A percentile compares a stretch with the other conserved stretches of the same genome.
These are phyloP conservation scores for Rhynchosporium secalis DNA, from an alignment of 2,329 filamentous ascomycete species.

Conservation along the genomic window DNA sequence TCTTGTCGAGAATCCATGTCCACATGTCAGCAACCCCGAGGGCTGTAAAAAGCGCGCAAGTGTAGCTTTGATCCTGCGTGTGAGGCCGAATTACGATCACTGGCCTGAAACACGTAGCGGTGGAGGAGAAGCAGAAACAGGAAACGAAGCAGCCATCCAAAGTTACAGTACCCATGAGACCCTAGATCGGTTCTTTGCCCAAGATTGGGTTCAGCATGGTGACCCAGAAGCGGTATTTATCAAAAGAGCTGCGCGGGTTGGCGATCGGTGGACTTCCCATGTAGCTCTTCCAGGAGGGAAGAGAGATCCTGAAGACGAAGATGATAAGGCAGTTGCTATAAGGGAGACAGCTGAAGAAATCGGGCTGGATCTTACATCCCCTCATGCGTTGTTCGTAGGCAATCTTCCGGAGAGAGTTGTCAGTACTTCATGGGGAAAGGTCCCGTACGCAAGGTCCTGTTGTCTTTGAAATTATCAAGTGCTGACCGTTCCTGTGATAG, in stretches of 20 bases:
- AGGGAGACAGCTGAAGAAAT: slow-evolving; percentile 68
- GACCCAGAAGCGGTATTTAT: slow-evolving; percentile 71
- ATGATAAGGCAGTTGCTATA: slow-evolving; percentile 62
- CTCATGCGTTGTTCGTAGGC: slow-evolving; percentile 51
- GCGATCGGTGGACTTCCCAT: slow-evolving; percentile 70
- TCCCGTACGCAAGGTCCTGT: slow-evolving; percentile 49
- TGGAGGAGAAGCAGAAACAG: slow-evolving; percentile 18
- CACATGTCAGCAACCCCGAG: slow-evolving; percentile 46
- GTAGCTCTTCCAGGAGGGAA: slow-evolving; percentile 69
- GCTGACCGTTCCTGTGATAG: slow-evolving; percentile 42
- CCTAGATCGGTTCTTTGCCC: slow-evolving; percentile 59
- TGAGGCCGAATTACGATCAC: slow-evolving; percentile 58
- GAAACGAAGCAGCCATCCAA: slow-evolving; percentile 30
- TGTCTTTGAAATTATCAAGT: slow-evolving; percentile 6
- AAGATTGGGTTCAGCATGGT: slow-evolving; percentile 64
- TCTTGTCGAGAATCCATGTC: slow-evolving; percentile 47
- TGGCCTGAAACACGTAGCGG: slow-evolving; percentile 44
- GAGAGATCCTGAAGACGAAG: slow-evolving; percentile 62
- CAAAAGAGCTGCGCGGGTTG: slow-evolving; percentile 63
- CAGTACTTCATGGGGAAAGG: slow-evolving; percentile 65
- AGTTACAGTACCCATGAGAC: slow-evolving; percentile 41
- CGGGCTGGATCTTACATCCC: slow-evolving; percentile 56
- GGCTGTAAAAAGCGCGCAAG: slow-evolving; percentile 17
- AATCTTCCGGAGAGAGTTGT: slow-evolving; percentile 67
- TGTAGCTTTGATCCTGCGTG: slow-evolving; percentile 64